A percentile compares a stretch with the other conserved stretches of the same genome.
These are phyloP conservation scores for Aspergillus udagawae DNA, from an alignment of 2,329 filamentous ascomycete genomes.

Conservation along the genomic window DNA sequence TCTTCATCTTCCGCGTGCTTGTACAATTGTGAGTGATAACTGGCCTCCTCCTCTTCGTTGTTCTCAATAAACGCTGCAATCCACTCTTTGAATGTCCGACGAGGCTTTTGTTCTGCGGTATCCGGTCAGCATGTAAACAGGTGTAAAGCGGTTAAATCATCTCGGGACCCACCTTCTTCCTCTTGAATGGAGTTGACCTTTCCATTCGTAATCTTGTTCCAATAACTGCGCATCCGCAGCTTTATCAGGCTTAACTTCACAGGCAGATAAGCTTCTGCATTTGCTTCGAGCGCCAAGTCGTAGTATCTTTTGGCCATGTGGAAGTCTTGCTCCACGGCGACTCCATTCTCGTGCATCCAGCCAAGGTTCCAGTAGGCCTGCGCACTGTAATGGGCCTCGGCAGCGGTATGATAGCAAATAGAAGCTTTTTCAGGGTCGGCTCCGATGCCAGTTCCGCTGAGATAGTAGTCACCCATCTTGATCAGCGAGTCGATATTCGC, in stretches of 20 bases:
- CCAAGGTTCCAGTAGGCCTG: conserved; percentile 96
- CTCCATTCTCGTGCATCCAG: conserved; percentile 98
- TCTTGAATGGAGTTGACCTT: conserved; percentile 87
- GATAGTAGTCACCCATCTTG: conserved; percentile 98
- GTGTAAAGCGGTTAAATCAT: not conserved
- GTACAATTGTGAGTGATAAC: conserved; percentile 57
- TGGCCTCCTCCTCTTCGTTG: conserved; percentile 59
- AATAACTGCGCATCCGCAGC: conserved; percentile 78
- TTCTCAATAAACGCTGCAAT: conserved; percentile 76
- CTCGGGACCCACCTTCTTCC: conserved; percentile 66
- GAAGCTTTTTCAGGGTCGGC: conserved; percentile 79
- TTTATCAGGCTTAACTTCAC: conserved; percentile 86
- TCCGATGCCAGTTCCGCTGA: conserved; percentile 71
- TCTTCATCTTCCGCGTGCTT: conserved; percentile 35
- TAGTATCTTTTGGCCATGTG: conserved; percentile 97
- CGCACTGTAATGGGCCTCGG: conserved; percentile 85
- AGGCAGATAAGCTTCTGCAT: conserved; percentile 87
- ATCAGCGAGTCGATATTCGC: conserved; percentile 89
- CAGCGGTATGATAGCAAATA: conserved; percentile 86
- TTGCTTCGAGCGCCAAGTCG: conserved; percentile 85
- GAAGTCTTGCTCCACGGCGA: conserved; percentile 90
- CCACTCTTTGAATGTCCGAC: conserved; percentile 82
- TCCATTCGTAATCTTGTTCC: conserved; percentile 92
- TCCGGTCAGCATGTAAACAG: conserved; percentile 23
- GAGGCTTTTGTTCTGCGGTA: conserved; percentile 59